Base-by-base conservation (phyloP, 805 yeast species). In the Kluyveromyces wickerhamii region DNA sequence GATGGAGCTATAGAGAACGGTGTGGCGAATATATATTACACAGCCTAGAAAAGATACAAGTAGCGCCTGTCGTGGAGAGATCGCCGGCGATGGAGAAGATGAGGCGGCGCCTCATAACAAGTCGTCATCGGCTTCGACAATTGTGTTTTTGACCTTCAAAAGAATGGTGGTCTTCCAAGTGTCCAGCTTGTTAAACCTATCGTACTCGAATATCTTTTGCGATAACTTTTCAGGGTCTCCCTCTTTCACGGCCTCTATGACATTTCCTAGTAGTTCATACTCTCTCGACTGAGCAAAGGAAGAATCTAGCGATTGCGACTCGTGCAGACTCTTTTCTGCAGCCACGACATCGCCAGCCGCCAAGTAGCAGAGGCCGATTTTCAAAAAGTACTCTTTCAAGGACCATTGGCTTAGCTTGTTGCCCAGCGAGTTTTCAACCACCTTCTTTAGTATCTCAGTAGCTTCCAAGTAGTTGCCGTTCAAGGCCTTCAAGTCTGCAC, bases 321-420 rank as follows among this genome's bases (percentile, higher is more conserved):
- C 72, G 20, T 73, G 75, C 34, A 83, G 57, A 23, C 85, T 72
- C 49, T 82, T 79, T 35, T 73, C 71, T 0, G 95, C 95, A 32
- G 94, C 94, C 22, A 94, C 88, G 24, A 74, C 66, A 59, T 92
- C 98, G 44, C 76, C 86, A 38, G 76, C 74, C 21, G 96, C 94
- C 44, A 92, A 66, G 34, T 80, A 74, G 55, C 96, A 85, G 37
- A 92, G 66, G 18, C 84, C 77, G 35, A 83, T 77, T 65, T 87
- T 87, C 52, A 85, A 66, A 50, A 83, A 87, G 58, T 89, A 86
- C 38, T 92, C 98, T 59, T 92, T 92, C 52, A 92, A 67, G 34
- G 86, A 79, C 96, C 96, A 92, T 61, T 77, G 81, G 26, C 89
- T 74, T 41, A 87, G 65, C 44, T 72, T 75, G 58, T 80, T 86